Conservation (phyloP, 1,139 yeast species). For the Taphrina wiesneri region DNA sequence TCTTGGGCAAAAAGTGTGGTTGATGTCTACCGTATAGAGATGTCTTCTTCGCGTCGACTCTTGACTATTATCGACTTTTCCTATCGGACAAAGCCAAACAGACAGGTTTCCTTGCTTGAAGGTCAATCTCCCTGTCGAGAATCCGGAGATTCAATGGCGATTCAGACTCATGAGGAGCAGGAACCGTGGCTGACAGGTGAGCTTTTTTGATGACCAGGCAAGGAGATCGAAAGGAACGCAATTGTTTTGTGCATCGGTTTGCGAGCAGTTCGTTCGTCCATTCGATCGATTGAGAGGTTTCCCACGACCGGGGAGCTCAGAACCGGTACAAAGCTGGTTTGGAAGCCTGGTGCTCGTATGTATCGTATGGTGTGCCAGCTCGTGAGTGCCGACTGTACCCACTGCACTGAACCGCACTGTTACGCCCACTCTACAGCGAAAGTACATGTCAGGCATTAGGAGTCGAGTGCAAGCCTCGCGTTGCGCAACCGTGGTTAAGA, state of each 20-base stretch:
- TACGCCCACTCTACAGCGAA: no score
- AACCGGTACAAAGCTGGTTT: no score
- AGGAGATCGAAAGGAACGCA: not conserved
- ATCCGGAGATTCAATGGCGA: constrained; percentile 30
- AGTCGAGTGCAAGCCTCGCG: no score
- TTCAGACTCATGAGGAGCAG: constrained; percentile 31
- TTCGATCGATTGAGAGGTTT: not conserved
- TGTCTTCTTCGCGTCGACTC: constrained; percentile 36
- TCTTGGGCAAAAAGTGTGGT: not conserved
- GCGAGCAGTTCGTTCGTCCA: not conserved
- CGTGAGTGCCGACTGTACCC: no score
- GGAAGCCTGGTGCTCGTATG: no score
- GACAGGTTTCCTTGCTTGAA: constrained; percentile 34
- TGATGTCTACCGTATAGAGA: not conserved
- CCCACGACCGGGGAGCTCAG: constrained; percentile 7
- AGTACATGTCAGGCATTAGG: no score
- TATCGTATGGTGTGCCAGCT: no score
- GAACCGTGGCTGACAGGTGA: constrained; percentile 34
- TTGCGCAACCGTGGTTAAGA: no score
- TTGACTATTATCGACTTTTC: constrained; percentile 31
- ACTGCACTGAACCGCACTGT: no score
- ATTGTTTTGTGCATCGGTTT: not conserved
- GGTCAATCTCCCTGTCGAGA: constrained; percentile 27
- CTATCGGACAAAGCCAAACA: constrained; percentile 28
- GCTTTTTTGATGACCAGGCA: constrained; percentile 23